A percentile compares a stretch with the other conserved stretches of the same genome.
phyloP scores from a whole-genome alignment of 23 red algal species.

The Chondrus crispus region DNA sequence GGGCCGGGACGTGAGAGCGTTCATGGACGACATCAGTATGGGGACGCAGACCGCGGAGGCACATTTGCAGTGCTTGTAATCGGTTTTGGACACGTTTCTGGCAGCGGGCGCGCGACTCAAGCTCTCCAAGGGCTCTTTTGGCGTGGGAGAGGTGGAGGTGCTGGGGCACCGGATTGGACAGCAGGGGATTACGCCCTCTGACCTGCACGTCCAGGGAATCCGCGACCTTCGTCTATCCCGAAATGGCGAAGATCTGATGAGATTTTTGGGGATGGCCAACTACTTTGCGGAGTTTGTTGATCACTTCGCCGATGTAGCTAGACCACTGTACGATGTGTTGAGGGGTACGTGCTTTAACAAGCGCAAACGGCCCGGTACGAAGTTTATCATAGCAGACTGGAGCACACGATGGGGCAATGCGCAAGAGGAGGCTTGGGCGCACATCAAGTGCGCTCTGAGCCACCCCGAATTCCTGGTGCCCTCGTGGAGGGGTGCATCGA shows the following conservation, averaged over 20 bases:
- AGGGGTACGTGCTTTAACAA: background rate
- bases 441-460: background rate
- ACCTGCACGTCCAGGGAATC: background rate
- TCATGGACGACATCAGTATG: too few species aligned
- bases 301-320: background rate
- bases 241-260: background rate
- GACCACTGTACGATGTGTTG: background rate
- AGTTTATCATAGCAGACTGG: background rate
- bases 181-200: background rate
- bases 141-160: background rate
- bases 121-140: conserved; percentile 1
- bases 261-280: background rate
- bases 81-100: background rate
- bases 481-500: background rate
- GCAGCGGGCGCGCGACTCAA: background rate
- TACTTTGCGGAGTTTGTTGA: background rate
- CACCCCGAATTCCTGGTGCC: background rate
- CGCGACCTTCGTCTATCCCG: background rate
- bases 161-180: background rate
- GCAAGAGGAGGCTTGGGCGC: background rate
- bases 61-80: background rate
- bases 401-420: background rate
- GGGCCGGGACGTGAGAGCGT: too few species aligned
- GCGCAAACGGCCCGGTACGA: background rate
- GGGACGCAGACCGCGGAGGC: background rate